These are phyloP conservation scores for Prasinococcaceae sp. DNA, from an alignment of 139 green algal species.

Conservation along the genomic window DNA sequence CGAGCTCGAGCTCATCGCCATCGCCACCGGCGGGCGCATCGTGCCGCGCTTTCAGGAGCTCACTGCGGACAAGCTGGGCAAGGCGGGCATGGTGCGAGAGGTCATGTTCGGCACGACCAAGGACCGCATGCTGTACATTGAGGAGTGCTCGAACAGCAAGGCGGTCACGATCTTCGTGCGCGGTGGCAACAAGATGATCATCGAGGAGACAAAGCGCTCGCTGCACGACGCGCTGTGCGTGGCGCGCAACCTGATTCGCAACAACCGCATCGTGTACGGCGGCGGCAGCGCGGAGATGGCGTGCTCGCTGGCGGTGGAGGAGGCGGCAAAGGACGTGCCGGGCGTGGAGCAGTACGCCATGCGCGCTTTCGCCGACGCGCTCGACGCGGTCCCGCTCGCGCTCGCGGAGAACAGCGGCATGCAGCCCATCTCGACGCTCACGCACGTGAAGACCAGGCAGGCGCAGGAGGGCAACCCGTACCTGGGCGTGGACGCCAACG, in stretches of 20 bases:
- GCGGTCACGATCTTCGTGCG: constrained; percentile 95
- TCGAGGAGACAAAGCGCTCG: constrained; percentile 85
- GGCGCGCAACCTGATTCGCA: constrained; percentile 88
- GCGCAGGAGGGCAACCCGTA: constrained; percentile 65
- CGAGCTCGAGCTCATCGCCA: constrained; percentile 96
- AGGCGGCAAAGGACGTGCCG: constrained; percentile 57
- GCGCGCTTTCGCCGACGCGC: constrained; percentile 84
- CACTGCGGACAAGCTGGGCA: constrained; percentile 77
- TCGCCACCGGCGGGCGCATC: constrained; percentile 92
- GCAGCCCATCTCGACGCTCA: constrained; percentile 78
- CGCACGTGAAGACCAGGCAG: constrained; percentile 63
- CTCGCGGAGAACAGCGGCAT: constrained; percentile 92
- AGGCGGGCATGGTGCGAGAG: constrained; percentile 62
- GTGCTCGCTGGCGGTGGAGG: constrained; percentile 76
- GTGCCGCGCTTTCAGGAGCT: constrained; percentile 83
- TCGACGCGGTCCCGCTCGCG: constrained; percentile 78
- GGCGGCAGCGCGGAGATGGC: constrained; percentile 87
- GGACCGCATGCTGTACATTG: constrained; percentile 89
- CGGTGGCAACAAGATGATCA: constrained; percentile 86
- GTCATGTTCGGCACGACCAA: constrained; percentile 90
- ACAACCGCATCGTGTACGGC: constrained; percentile 94
- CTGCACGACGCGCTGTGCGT: constrained; percentile 98
- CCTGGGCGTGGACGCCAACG: constrained; percentile 95
- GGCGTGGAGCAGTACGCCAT: constrained; percentile 75
- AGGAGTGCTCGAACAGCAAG: constrained; percentile 80